These are phyloP conservation scores for Cyanidiococcus yangmingshanensis DNA, from an alignment of 23 red algal genomes.

Conservation along the genomic window DNA sequence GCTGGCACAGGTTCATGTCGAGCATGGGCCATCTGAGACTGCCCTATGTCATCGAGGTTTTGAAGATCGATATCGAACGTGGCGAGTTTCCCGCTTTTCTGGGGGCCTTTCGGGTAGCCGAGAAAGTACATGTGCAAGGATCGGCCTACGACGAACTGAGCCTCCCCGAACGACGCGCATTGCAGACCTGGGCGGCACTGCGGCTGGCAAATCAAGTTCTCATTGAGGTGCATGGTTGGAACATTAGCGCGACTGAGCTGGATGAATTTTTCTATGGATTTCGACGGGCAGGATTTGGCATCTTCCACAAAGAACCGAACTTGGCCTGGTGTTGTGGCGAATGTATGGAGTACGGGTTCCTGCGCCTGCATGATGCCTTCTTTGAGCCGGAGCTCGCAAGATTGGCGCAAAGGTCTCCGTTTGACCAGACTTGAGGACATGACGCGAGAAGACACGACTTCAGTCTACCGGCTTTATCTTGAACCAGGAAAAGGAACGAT, in stretches of 20 bases:
- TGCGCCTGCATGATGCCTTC: constrained; percentile 16
- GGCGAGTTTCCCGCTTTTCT: constrained; percentile 15
- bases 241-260: neutral
- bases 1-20: constrained; percentile 13
- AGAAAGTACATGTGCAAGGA: neutral
- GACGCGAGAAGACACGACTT: too few relatives aligned
- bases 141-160: neutral
- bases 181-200: constrained; percentile 10
- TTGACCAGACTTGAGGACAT: too few relatives aligned
- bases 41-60: neutral
- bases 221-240: neutral
- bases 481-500: too few relatives aligned
- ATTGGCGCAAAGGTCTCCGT: too few relatives aligned
- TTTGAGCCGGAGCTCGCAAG: too few relatives aligned
- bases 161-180: neutral
- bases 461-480: too few relatives aligned
- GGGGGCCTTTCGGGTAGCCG: constrained; percentile 3
- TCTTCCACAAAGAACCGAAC: constrained; percentile 29
- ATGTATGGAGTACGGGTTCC: constrained; percentile 12
- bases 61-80: constrained; percentile 27
- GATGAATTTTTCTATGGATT: constrained; percentile 15
- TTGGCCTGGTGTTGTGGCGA: neutral
- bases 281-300: neutral
- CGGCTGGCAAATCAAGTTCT: constrained; percentile 17
- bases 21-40: neutral